Base-by-base conservation (phyloP, 2,329 filamentous ascomycete species). In the Cercospora sp. region DNA sequence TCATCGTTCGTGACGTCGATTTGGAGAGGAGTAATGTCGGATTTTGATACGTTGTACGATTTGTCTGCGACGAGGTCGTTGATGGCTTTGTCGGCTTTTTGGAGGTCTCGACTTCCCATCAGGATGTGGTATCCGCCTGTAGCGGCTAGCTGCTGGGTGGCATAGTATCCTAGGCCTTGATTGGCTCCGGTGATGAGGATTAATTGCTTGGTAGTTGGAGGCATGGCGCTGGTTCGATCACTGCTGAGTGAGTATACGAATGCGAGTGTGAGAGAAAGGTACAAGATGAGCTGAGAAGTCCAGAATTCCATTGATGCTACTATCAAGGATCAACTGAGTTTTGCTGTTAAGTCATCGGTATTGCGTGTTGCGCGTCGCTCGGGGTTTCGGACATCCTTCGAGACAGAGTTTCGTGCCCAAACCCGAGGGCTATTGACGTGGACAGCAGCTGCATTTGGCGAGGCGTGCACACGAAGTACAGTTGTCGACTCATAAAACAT, bases 1-100 rank as follows among this genome's bases (percentile, higher is more conserved):
- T 40, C 75, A 65, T 84, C 81, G 33, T 76, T 77, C 31, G 76
- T 78, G 7, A 84, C 73, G 71, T 85, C 82, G 16, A 85, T 79
- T 30, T 78, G 74, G 5, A 84, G 69, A 1, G 80, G 69, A 42
- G 81, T 78, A 36, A 81, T 74, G 23, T 76, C 77, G 1, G 33
- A 30, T 13, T 40, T 62, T 7, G 60, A 40, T 16, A 57, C 60
- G 12, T 60, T 42, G 16, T 48, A 48, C 12, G 64, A 18, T 68
- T 70, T 66, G 30, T 73, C 71, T 2, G 55, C 53, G 3, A 64
- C 48, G 33, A 74, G 61, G 12, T 62, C 28, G 12, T 77, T 62
- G 36, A 80, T 76, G 2, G 81, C 82, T 5, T 73, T 69, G 18
- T 79, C 70, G 30, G 78, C 76, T 45, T 80, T 79, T 5, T 70